These are phyloP conservation scores for Yarrowia galli DNA, from an alignment of 1,139 yeast genomes.

Conservation along the genomic window DNA sequence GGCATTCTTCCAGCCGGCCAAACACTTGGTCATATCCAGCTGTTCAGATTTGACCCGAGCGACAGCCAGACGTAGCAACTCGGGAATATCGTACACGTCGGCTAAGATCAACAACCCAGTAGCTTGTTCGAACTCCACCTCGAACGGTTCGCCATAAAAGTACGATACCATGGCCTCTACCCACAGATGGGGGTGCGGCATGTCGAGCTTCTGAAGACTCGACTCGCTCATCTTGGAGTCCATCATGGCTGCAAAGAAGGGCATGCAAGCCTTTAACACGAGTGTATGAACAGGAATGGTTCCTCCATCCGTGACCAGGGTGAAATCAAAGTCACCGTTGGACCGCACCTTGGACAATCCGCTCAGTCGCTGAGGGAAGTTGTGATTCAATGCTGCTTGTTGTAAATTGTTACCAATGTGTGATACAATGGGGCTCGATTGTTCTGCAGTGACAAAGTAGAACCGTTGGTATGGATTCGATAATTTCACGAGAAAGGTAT, in stretches of 20 bases:
- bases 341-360: background rate
- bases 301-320: background rate
- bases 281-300: background rate
- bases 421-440: background rate
- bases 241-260: background rate
- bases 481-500: background rate
- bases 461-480: background rate
- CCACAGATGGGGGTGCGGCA: background rate
- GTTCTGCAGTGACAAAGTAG: background rate
- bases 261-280: background rate
- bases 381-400: background rate
- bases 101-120: background rate
- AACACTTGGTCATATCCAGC: slow-evolving; percentile 1
- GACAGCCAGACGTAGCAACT: background rate
- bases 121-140: background rate
- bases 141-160: background rate
- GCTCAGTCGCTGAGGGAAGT: background rate
- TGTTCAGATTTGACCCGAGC: background rate
- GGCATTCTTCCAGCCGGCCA: background rate
- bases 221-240: background rate
- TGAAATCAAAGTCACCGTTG: background rate
- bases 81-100: slow-evolving; percentile 1
- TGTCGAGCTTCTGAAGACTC: background rate
- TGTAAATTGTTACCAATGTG: background rate
- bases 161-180: slow-evolving; percentile 3